Evolutionary conservation across 768 basidiomycete species (phyloP).

Genomic region (Chalciporus piperatus): DNA sequence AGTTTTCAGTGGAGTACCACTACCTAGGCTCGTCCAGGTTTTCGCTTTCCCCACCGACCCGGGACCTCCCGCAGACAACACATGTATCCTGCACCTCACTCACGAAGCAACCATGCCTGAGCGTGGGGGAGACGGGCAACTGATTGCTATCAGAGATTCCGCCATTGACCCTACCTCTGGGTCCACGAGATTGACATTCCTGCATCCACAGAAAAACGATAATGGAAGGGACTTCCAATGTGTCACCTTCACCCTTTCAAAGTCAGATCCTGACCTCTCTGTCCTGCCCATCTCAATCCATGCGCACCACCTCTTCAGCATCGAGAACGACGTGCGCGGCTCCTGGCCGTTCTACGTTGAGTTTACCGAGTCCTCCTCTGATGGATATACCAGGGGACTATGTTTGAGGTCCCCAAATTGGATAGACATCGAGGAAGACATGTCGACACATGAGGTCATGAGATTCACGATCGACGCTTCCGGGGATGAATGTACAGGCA

Average conservation of each 20-base stretch:
- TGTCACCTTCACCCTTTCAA: not conserved
- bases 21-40: not conserved
- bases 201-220: not conserved
- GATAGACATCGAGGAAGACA: too few species aligned
- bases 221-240: not conserved
- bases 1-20: not conserved
- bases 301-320: not conserved
- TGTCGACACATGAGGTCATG: too few species aligned
- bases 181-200: not conserved
- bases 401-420: not conserved
- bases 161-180: not conserved
- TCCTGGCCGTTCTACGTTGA: not conserved
- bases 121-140: fast-evolving
- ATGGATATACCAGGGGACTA: not conserved
- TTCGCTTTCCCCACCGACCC: not conserved
- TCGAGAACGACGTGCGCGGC: not conserved
- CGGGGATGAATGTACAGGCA: too few species aligned
- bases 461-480: too few species aligned
- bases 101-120: not conserved
- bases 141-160: not conserved
- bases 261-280: not conserved
- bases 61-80: not conserved
- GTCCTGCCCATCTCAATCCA: not conserved
- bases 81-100: not conserved
- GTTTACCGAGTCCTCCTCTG: not conserved